A percentile compares a stretch with the other conserved stretches of the same genome.
These are phyloP conservation scores for Centella asiatica DNA, from an alignment of 129 eudicot genomes.

Conservation along the genomic window DNA sequence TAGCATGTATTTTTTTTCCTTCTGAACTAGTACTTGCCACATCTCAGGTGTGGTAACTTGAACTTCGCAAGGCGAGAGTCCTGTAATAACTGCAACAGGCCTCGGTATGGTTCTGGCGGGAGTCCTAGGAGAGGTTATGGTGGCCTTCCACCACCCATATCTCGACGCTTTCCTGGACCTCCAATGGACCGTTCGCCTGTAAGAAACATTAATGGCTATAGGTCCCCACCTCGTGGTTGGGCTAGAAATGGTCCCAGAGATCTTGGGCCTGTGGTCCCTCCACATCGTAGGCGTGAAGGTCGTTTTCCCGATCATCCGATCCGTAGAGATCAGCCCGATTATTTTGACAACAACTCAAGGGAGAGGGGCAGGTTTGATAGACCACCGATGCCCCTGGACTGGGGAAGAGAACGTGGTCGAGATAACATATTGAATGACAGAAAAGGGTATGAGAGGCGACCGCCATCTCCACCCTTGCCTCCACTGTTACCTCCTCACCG, in stretches of 20 bases:
- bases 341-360: constrained; percentile 54
- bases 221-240: constrained; percentile 82
- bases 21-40: not conserved
- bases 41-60: constrained; percentile 64
- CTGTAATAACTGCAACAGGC: constrained; percentile 76
- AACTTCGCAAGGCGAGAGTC: constrained; percentile 84
- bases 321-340: constrained; percentile 50
- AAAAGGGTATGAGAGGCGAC: constrained; percentile 51
- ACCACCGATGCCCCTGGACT: constrained; percentile 39
- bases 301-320: constrained; percentile 38
- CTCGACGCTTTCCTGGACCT: constrained; percentile 55
- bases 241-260: constrained; percentile 63
- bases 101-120: constrained; percentile 60
- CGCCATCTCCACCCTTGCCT: constrained; percentile 46
- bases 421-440: constrained; percentile 31
- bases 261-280: constrained; percentile 43
- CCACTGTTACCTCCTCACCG: constrained; percentile 29
- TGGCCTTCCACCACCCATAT: constrained; percentile 42
- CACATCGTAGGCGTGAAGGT: constrained; percentile 57
- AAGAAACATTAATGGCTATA: constrained; percentile 51
- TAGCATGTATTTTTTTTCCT: too few relatives aligned
- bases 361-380: constrained; percentile 60
- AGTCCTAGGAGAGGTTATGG: constrained; percentile 71
- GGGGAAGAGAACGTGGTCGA: constrained; percentile 47
- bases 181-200: constrained; percentile 61